phyloP scores from a whole-genome alignment of 495 filamentous ascomycete genomes.

The Lasiosphaeria ovina region DNA sequence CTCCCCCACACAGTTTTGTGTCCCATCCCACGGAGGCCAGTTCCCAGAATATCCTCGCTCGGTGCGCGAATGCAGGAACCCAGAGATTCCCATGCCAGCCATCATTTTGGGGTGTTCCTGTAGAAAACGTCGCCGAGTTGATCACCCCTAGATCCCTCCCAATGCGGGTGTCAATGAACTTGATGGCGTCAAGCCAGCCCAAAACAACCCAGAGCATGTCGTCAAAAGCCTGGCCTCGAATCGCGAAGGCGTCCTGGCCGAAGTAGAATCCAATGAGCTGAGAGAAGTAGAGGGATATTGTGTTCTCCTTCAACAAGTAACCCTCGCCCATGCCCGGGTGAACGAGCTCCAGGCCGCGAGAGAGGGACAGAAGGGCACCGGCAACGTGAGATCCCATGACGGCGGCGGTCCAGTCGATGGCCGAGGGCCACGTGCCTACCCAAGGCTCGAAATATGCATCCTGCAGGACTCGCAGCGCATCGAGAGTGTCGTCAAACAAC shows the following conservation, averaged over 20 bases:
- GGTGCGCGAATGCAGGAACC: conserved; percentile 75
- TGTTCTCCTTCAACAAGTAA: conserved; percentile 60
- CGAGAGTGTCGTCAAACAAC: conserved; percentile 46
- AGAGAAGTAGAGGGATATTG: conserved; percentile 78
- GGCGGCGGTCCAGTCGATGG: conserved; percentile 94
- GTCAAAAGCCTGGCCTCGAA: conserved; percentile 83
- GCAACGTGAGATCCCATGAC: conserved; percentile 81
- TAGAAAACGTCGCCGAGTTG: not conserved
- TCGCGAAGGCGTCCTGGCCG: conserved; percentile 73
- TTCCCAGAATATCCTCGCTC: conserved; percentile 87
- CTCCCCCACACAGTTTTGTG: conserved; percentile 74
- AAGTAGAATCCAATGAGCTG: conserved; percentile 78
- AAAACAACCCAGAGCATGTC: conserved; percentile 98
- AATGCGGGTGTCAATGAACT: conserved; percentile 65
- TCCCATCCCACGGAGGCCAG: conserved; percentile 80
- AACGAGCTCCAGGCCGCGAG: conserved; percentile 35
- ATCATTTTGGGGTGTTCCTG: conserved; percentile 22
- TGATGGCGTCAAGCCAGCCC: conserved; percentile 81
- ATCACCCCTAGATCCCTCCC: too few relatives aligned
- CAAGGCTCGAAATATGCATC: conserved; percentile 70
- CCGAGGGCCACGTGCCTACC: conserved; percentile 77
- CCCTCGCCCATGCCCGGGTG: conserved; percentile 25
- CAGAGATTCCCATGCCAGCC: conserved; percentile 77
- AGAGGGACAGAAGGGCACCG: conserved; percentile 63
- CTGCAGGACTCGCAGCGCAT: conserved; percentile 73